Conservation (phyloP, 2,329 filamentous ascomycete genomes). For the Pseudocercospora eumusae region DNA sequence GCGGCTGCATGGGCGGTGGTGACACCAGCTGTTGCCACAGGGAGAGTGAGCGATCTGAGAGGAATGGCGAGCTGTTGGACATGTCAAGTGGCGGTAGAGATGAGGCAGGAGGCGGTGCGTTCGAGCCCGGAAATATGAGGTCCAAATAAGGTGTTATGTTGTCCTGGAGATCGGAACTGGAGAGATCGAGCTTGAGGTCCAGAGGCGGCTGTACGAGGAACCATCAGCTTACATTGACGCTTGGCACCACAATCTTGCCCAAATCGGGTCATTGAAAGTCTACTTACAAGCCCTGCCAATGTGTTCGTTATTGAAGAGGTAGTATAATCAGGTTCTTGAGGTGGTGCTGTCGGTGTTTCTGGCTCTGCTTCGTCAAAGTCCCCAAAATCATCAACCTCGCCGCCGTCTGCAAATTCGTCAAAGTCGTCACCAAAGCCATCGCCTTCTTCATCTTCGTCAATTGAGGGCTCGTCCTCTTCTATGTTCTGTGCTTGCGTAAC, state of each 20-base stretch:
- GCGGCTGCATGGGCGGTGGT: conserved; percentile 88
- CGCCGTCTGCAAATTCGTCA: conserved; percentile 61
- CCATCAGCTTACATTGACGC: conserved; percentile 31
- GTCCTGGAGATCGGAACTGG: conserved; percentile 59
- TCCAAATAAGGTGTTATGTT: conserved; percentile 67
- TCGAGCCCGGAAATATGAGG: conserved; percentile 62
- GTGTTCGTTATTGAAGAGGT: conserved; percentile 41
- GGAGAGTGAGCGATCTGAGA: conserved; percentile 82
- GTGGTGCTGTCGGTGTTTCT: conserved; percentile 33
- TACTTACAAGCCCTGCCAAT: conserved; percentile 53
- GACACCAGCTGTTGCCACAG: conserved; percentile 96
- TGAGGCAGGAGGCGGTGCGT: conserved; percentile 36
- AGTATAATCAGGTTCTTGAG: conserved; percentile 33
- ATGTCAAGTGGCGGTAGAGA: conserved; percentile 35
- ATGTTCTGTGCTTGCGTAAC: conserved; percentile 17
- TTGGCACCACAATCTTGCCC: not conserved
- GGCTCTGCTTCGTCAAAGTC: conserved; percentile 51
- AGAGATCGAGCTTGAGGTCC: conserved; percentile 32
- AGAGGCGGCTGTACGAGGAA: conserved; percentile 33
- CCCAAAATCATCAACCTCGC: conserved; percentile 52
- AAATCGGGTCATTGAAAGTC: conserved; percentile 20
- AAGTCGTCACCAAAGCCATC: conserved; percentile 72
- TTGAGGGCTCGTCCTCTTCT: conserved; percentile 46
- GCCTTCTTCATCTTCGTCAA: conserved; percentile 61
- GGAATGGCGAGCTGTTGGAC: conserved; percentile 62